A percentile compares a stretch with the other conserved stretches of the same genome.
Conservation (phyloP, 441 rosid genomes). For the Mallotus repandus region DNA sequence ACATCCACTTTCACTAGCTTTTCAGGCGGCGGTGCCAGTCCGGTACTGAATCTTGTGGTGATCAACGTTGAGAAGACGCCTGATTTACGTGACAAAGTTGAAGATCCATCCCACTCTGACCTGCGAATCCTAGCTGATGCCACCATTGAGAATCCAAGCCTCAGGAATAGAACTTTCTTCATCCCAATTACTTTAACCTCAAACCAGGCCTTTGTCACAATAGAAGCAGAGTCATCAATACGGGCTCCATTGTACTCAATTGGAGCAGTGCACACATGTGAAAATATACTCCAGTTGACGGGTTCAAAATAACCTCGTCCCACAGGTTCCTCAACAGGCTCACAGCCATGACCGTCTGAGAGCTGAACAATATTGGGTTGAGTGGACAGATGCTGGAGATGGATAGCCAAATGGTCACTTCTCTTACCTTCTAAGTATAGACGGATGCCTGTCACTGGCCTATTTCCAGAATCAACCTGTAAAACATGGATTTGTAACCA, state of each 20-base stretch:
- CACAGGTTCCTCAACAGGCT: conserved; percentile 46
- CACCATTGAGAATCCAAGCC: conserved; percentile 81
- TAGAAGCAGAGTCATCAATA: conserved; percentile 67
- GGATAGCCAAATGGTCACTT: conserved; percentile 82
- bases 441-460: conserved; percentile 85
- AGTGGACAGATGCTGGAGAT: conserved; percentile 80
- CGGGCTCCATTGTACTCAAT: conserved; percentile 59
- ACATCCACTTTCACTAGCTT: conserved; percentile 58
- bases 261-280: conserved; percentile 87
- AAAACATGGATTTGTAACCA: conserved; percentile 15
- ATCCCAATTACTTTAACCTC: conserved; percentile 81
- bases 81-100: conserved; percentile 61
- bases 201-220: conserved; percentile 89
- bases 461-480: conserved; percentile 78
- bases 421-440: conserved; percentile 88
- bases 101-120: conserved; percentile 79
- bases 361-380: conserved; percentile 64
- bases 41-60: conserved; percentile 61
- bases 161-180: conserved; percentile 81
- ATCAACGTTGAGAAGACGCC: conserved; percentile 75
- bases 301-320: conserved; percentile 74
- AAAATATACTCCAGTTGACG: conserved; percentile 89
- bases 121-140: conserved; percentile 61
- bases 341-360: conserved; percentile 51
- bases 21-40: conserved; percentile 41